Percentiles rank a stretch among this genome's conserved stretches.
phyloP scores from a whole-genome alignment of 148 eudicot species.

The Diospyros kaki region DNA sequence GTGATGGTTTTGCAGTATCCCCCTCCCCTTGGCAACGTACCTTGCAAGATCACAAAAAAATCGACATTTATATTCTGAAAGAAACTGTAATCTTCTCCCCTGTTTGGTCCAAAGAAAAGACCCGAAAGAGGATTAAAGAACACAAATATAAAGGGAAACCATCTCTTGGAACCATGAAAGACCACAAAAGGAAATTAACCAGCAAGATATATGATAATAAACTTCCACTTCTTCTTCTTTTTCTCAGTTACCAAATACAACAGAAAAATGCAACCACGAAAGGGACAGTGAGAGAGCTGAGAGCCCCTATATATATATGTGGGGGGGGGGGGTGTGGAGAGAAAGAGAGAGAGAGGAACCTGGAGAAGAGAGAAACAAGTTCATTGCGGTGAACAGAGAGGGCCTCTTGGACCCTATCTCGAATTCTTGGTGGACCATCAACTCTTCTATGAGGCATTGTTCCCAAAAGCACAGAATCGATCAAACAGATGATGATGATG shows the following conservation, averaged over 20 bases:
- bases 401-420: slow-evolving; percentile 19
- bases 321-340: not conserved
- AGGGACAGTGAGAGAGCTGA: not conserved
- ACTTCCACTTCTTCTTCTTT: too few relatives aligned
- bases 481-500: too few relatives aligned
- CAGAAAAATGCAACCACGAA: not conserved
- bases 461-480: too few relatives aligned
- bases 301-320: not conserved
- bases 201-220: too few relatives aligned
- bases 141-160: too few relatives aligned
- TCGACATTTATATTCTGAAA: not conserved
- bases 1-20: slow-evolving; percentile 20
- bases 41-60: slow-evolving; percentile 9
- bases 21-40: slow-evolving; percentile 21
- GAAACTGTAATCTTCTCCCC: too few relatives aligned
- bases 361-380: slow-evolving; percentile 24
- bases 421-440: slow-evolving; percentile 15
- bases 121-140: too few relatives aligned
- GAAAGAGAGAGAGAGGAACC: not conserved
- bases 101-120: too few relatives aligned
- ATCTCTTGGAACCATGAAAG: too few relatives aligned
- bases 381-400: slow-evolving; percentile 24
- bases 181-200: too few relatives aligned
- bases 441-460: slow-evolving; percentile 9
- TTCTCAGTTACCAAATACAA: not conserved